Percentiles rank a stretch among this genome's conserved stretches.
Evolutionary conservation across 2,329 filamentous ascomycete genomes (phyloP).

Genomic region (Exophiala dermatitidis): DNA sequence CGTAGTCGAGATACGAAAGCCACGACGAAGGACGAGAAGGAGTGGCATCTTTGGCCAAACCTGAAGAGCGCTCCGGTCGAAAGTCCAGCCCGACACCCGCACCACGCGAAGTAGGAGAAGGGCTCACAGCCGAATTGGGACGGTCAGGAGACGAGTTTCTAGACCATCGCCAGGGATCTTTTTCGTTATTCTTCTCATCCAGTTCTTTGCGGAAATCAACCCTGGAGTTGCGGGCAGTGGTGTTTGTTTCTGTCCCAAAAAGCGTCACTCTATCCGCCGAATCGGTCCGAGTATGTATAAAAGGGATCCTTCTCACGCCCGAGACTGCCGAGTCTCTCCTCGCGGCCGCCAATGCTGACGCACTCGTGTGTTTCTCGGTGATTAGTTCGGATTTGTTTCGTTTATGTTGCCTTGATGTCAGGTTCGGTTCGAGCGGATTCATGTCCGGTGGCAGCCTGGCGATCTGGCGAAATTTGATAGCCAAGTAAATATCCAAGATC

Average conservation of each 20-base stretch:
- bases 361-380: slow-evolving; percentile 56
- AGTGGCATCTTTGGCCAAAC: slow-evolving; percentile 11
- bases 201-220: slow-evolving; percentile 24
- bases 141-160: slow-evolving; percentile 28
- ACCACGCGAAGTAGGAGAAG: slow-evolving; percentile 23
- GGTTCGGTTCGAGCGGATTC: slow-evolving; percentile 76
- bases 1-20: slow-evolving; percentile 27
- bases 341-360: slow-evolving; percentile 38
- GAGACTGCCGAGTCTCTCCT: slow-evolving; percentile 29
- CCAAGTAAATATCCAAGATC: slow-evolving; percentile 65
- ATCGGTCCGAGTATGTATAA: slow-evolving; percentile 66
- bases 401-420: slow-evolving; percentile 69
- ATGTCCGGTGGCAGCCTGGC: slow-evolving; percentile 78
- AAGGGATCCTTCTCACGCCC: slow-evolving; percentile 53
- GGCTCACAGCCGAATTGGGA: slow-evolving; percentile 30
- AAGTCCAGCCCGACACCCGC: slow-evolving; percentile 24
- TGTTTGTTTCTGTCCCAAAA: slow-evolving; percentile 15
- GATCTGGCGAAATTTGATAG: slow-evolving; percentile 74
- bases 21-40: slow-evolving; percentile 22
- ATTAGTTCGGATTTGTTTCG: slow-evolving; percentile 56
- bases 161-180: slow-evolving; percentile 26
- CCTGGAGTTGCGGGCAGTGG: slow-evolving; percentile 21
- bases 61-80: slow-evolving; percentile 24
- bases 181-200: slow-evolving; percentile 13
- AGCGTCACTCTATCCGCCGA: slow-evolving; percentile 48